Evolutionary conservation across 768 basidiomycete species (phyloP), one percentile per base, ranked within the genome.

Genomic region (Suillus luteus): DNA sequence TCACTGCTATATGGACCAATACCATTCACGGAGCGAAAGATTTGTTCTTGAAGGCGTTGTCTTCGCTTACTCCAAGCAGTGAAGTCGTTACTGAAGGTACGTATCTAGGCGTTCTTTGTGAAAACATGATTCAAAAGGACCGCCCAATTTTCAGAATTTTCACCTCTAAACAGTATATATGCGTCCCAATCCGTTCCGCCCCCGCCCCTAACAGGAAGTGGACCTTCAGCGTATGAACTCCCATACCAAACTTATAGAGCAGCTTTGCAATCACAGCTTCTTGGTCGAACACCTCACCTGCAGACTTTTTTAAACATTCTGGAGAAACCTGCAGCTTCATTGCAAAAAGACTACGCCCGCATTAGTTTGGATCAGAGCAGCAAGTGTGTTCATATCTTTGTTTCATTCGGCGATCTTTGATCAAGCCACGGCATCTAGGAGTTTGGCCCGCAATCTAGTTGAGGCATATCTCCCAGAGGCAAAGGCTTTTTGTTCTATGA

Each of bases 221-320:
- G 76, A 52, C 70, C 74, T 62, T 74, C 74, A 17, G 41, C 64
- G 3, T 67, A 75, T 35, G 79, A 83, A 63, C 73, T 77, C 19
- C 78, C 85, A 1, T 88, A 93, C 69, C 81, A 82, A 49, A 84
- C 81, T 68, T 93, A 91, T 70, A 86, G 84, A 66, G 67, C 75
- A n/a, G 74, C 83, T 3, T 70, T 95, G 41, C 85, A 81, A 62
- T 83, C 82, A 51, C 90, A 89, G 65, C 76, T 93, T n/a, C 68
- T 81, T 24, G 86, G 87, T 22, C 85, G 91, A 44, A 89, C 89
- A 12, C 79, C 85, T 1, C 73, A 85, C 49, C 75, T 93, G 33
- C 82, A 92, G 63, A 76, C 80, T 24, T 81, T 90, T 14, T 71
- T 94, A 64, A 75, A 72, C 9, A 79, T 77, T 2, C 76, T 93